Evolutionary conservation across 108 stramenopile genomes (phyloP).

Genomic region (Skeletonema potamos): DNA sequence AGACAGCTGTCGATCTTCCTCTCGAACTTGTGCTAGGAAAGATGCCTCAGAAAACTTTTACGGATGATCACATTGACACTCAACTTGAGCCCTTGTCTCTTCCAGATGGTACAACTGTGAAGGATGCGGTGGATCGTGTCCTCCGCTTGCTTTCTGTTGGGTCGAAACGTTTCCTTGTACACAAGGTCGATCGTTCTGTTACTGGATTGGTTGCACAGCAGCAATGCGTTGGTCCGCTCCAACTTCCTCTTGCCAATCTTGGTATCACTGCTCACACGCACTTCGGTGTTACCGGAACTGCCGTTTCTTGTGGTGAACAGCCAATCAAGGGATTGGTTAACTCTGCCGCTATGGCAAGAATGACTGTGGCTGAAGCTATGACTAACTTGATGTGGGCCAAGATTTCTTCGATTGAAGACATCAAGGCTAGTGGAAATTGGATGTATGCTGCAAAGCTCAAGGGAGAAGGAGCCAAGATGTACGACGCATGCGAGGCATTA

Average conservation of each 20-base stretch:
- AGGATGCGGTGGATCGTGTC: conserved; percentile 82
- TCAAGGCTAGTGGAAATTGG: conserved; percentile 98
- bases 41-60: conserved; percentile 99
- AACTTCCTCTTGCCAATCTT: conserved; percentile 94
- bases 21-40: conserved; percentile 96
- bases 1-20: conserved; percentile 97
- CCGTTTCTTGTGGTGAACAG: conserved; percentile 97
- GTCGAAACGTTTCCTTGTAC: conserved; percentile 98
- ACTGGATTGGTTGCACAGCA: conserved; percentile 99
- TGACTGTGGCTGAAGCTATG: conserved; percentile 97
- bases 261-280: conserved; percentile 95
- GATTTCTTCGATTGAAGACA: conserved; percentile 89
- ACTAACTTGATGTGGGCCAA: conserved; percentile 99
- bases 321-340: conserved; percentile 95
- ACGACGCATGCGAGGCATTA: conserved; percentile 95
- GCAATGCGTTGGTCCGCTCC: conserved; percentile 99
- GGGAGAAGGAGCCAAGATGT: conserved; percentile 98
- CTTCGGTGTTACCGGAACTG: conserved; percentile 94
- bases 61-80: conserved; percentile 58
- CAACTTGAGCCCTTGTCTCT: conserved; percentile 66
- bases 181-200: conserved; percentile 99
- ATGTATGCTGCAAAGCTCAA: conserved; percentile 99
- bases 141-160: conserved; percentile 94
- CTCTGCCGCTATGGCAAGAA: conserved; percentile 94
- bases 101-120: conserved; percentile 75